Conservation (phyloP, 2,329 filamentous ascomycete genomes). For the Colletotrichum chlorophyti region DNA sequence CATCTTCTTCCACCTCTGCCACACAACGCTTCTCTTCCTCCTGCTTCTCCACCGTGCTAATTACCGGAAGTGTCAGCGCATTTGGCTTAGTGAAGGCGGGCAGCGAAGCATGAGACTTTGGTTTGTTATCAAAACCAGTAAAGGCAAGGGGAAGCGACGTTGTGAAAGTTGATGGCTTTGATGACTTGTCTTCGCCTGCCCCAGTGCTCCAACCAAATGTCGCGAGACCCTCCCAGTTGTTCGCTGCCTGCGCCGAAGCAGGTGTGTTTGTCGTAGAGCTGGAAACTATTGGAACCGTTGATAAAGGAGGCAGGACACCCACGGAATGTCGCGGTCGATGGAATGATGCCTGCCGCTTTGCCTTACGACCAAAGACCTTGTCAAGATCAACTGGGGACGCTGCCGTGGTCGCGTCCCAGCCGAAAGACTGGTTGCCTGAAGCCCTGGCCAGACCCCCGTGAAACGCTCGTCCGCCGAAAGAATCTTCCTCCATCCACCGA, state of each 20-base stretch:
- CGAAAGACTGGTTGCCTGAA: conserved; percentile 60
- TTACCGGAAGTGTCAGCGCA: background rate
- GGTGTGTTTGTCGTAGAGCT: conserved; percentile 32
- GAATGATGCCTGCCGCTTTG: conserved; percentile 35
- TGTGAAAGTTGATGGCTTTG: background rate
- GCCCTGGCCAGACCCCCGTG: conserved; percentile 44
- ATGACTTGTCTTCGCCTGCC: background rate
- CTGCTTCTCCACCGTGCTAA: conserved; percentile 18
- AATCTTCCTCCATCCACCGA: conserved; percentile 72
- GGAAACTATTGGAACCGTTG: conserved; percentile 7
- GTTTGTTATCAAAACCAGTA: conserved; percentile 17
- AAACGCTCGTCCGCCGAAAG: conserved; percentile 57
- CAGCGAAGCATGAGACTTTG: conserved; percentile 19
- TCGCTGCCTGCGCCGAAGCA: conserved; percentile 23
- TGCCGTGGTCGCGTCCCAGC: conserved; percentile 60
- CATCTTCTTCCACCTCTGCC: conserved; percentile 40
- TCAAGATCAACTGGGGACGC: conserved; percentile 57
- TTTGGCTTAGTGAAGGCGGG: conserved; percentile 15
- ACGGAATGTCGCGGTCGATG: conserved; percentile 29
- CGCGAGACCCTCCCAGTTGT: conserved; percentile 24
- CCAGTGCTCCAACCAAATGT: conserved; percentile 40
- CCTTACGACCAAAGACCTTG: conserved; percentile 47
- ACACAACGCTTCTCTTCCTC: too few species aligned
- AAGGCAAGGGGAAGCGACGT: conserved; percentile 16
- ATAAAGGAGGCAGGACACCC: conserved; percentile 6